A percentile compares a stretch with the other conserved stretches of the same genome.
phyloP scores from a whole-genome alignment of 805 yeast genomes.

The Hanseniaspora taiwanica region DNA sequence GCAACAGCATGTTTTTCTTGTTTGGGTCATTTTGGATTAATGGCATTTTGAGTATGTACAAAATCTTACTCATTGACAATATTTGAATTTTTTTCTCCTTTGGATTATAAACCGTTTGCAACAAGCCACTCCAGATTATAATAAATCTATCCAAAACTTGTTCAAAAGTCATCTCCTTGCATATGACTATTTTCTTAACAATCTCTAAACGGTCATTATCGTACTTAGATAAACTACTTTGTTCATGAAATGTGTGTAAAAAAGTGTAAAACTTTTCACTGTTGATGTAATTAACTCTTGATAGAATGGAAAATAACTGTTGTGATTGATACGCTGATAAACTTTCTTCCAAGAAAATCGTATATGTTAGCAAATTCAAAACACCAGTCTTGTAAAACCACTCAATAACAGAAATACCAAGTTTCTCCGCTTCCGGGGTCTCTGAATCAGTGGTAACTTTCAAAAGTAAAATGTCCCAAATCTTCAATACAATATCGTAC shows the following conservation, averaged over 20 bases:
- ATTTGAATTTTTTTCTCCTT: constrained; percentile 57
- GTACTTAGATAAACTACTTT: background rate
- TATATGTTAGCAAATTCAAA: constrained; percentile 15
- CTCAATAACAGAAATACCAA: constrained; percentile 8
- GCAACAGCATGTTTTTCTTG: background rate
- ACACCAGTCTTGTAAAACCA: constrained; percentile 18
- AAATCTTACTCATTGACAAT: constrained; percentile 44
- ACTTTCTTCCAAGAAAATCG: constrained; percentile 19
- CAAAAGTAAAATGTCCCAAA: constrained; percentile 21
- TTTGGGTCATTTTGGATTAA: constrained; percentile 1
- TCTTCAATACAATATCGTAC: constrained; percentile 32
- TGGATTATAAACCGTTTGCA: constrained; percentile 55
- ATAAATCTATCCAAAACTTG: constrained; percentile 19
- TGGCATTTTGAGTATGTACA: constrained; percentile 20
- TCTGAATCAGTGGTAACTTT: background rate
- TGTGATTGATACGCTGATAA: constrained; percentile 21
- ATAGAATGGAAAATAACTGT: constrained; percentile 24
- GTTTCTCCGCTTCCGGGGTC: constrained; percentile 7
- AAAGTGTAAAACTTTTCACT: constrained; percentile 16
- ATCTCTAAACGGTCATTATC: constrained; percentile 7
- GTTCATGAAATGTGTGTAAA: constrained; percentile 1
- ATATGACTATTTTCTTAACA: constrained; percentile 14
- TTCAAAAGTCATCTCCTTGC: constrained; percentile 16
- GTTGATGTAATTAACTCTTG: constrained; percentile 24
- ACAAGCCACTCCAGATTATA: constrained; percentile 31